phyloP scores from a whole-genome alignment of 208 protist genomes.

The Leishmania braziliensis region DNA sequence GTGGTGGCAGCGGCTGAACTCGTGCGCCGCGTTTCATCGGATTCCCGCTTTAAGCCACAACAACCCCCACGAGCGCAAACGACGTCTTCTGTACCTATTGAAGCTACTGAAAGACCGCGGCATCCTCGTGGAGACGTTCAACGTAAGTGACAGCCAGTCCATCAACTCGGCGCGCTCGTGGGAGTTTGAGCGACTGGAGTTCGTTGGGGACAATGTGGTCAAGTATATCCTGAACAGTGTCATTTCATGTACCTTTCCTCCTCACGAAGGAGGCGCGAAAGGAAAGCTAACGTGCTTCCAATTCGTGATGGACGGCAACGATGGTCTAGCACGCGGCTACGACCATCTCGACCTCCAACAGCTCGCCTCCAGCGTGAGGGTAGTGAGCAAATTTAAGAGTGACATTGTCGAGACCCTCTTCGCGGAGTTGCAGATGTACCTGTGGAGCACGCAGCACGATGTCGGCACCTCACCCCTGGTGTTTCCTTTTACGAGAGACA shows the following conservation, averaged over 20 bases:
- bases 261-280: constrained; percentile 68
- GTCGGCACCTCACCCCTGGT: constrained; percentile 39
- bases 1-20: constrained; percentile 74
- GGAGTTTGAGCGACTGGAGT: constrained; percentile 92
- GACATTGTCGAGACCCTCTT: constrained; percentile 91
- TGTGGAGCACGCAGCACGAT: constrained; percentile 76
- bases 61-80: constrained; percentile 71
- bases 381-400: constrained; percentile 93
- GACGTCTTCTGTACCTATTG: constrained; percentile 78
- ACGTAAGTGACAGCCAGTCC: constrained; percentile 32
- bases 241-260: constrained; percentile 66
- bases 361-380: constrained; percentile 62
- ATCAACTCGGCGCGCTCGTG: constrained; percentile 59
- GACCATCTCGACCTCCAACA: constrained; percentile 83
- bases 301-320: constrained; percentile 91
- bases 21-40: constrained; percentile 47
- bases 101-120: constrained; percentile 74
- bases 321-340: constrained; percentile 82
- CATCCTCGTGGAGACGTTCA: constrained; percentile 76
- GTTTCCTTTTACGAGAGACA: constrained; percentile 70
- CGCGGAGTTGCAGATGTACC: constrained; percentile 84
- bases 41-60: constrained; percentile 74
- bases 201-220: constrained; percentile 84
- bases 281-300: constrained; percentile 73
- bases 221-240: constrained; percentile 88